A percentile compares a stretch with the other conserved stretches of the same genome.
These are phyloP conservation scores for Epithemia pelagica DNA, from an alignment of 108 stramenopile genomes.

Conservation along the genomic window DNA sequence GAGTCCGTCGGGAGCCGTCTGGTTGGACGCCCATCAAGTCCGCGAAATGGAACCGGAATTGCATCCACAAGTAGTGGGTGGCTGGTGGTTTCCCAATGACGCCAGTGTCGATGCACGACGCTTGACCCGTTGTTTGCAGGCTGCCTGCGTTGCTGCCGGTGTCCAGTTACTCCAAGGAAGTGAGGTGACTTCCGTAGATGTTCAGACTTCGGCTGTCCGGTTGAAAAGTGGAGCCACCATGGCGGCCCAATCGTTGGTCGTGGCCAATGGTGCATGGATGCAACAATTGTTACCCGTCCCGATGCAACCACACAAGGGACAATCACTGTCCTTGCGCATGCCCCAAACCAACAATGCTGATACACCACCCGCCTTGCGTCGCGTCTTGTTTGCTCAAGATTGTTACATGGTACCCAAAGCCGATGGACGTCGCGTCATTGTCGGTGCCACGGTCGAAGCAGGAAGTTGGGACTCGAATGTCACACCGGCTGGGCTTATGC, in stretches of 20 bases:
- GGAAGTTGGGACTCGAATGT: conserved; percentile 68
- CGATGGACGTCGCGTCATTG: conserved; percentile 82
- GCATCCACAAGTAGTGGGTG: conserved; percentile 72
- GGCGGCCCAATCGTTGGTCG: conserved; percentile 40
- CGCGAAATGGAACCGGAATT: conserved; percentile 81
- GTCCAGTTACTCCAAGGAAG: conserved; percentile 74
- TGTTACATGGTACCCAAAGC: conserved; percentile 94
- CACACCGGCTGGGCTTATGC: conserved; percentile 76
- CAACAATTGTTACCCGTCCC: conserved; percentile 83
- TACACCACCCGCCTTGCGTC: conserved; percentile 45
- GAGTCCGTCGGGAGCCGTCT: conserved; percentile 40
- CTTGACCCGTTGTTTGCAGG: conserved; percentile 56
- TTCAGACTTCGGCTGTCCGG: conserved; percentile 44
- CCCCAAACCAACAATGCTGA: conserved; percentile 25
- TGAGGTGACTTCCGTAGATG: conserved; percentile 55
- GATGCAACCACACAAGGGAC: conserved; percentile 89
- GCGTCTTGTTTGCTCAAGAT: conserved; percentile 86
- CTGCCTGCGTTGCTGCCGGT: conserved; percentile 69
- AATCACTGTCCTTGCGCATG: conserved; percentile 78
- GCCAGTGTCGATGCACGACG: conserved; percentile 87
- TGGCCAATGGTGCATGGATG: conserved; percentile 95
- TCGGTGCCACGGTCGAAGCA: conserved; percentile 89
- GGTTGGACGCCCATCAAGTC: conserved; percentile 81
- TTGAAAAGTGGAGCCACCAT: conserved; percentile 54
- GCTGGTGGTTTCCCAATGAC: conserved; percentile 95